Base-by-base conservation (phyloP, 352 stramenopile genomes). In the Phytophthora melonis region DNA sequence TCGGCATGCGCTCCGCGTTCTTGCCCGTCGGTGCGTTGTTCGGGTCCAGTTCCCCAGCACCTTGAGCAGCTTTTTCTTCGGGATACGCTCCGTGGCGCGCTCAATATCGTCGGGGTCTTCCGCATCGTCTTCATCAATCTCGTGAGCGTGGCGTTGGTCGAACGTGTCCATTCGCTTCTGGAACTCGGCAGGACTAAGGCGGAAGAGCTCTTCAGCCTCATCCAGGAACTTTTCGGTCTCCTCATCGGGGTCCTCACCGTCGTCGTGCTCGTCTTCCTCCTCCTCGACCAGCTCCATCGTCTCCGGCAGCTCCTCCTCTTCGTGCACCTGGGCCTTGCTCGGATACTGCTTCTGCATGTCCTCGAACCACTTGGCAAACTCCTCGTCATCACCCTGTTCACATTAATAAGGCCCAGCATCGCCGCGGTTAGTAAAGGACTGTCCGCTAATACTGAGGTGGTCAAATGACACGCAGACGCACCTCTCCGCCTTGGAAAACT, bases 181-280 rank as follows among this genome's bases (percentile, higher is more conserved):
- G 32, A 95, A 95, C 58, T 89, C 82, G 13, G 81, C 67, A 8
- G 85, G 82, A 9, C 73, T 86, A 18, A 95, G 63, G 21, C 66
- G 58, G 39, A 95, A 92, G 10, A 95, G 70, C 30, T 93, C 81
- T 49, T 95, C 87, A 2, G 91, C 86, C 58, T 89, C 86, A 39
- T 89, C 81, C 39, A 95, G 58, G 55, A 95, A 93, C 69, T 89
- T 77, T 39, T 92, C 66, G 0, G 77, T 88, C 70, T 93, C 86
- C 32, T 87, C 67, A 47, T 95, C 85, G 1, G 77, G 41, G 3
- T 82, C 73, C 4, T 79, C 72, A n/a, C 73, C 79, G 3, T 82
- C 78, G 16, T 84, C 77, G 11, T 82, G 53, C 43, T 83, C 68
- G 2, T 82, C 70, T 54, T 79, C 74, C 16, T 45, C 39, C 19